phyloP scores from a whole-genome alignment of 495 filamentous ascomycete species.

The Darksidea phi region DNA sequence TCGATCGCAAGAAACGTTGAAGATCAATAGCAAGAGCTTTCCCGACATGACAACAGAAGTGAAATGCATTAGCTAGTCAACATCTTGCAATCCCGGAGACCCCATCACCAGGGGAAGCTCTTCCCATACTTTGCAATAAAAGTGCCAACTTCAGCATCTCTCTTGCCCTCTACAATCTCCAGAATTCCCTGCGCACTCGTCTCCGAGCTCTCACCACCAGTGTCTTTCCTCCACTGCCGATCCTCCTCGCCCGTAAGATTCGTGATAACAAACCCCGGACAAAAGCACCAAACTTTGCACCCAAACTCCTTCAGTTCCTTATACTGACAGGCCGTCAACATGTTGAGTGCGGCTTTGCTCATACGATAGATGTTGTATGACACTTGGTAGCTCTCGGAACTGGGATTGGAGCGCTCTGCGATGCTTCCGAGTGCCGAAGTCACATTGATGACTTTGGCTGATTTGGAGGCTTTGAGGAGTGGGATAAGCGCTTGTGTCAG shows the following conservation, averaged over 20 bases:
- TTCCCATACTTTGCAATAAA: constrained; percentile 41
- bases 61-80: too few relatives aligned
- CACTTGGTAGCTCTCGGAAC: not conserved
- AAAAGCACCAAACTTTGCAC: constrained; percentile 37
- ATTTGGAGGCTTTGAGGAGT: constrained; percentile 37
- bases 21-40: too few relatives aligned
- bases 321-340: constrained; percentile 30
- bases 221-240: constrained; percentile 35
- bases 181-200: constrained; percentile 40
- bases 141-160: constrained; percentile 42
- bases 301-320: constrained; percentile 23
- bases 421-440: constrained; percentile 37
- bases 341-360: constrained; percentile 42
- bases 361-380: constrained; percentile 29
- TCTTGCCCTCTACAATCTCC: constrained; percentile 41
- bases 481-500: constrained; percentile 37
- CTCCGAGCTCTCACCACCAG: constrained; percentile 41
- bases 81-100: too few relatives aligned
- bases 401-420: constrained; percentile 11
- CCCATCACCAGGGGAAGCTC: constrained; percentile 14
- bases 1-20: too few relatives aligned
- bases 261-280: constrained; percentile 43
- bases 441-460: constrained; percentile 40
- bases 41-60: too few relatives aligned
- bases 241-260: constrained; percentile 44